Conservation (phyloP, 805 yeast species). For the Tetrapisispora pingtungensis region DNA sequence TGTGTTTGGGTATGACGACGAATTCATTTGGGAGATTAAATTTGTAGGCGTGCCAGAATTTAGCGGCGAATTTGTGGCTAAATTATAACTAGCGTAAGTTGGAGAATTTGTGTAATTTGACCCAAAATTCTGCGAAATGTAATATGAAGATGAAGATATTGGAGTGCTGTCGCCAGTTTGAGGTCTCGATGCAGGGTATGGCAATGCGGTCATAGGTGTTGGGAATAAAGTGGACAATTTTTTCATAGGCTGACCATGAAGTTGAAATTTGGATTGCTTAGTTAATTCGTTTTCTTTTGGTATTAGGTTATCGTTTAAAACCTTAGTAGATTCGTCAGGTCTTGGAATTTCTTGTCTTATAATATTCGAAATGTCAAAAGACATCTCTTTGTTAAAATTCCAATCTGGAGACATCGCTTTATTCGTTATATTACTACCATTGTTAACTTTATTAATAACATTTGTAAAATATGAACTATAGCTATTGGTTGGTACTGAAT, state of each 20-base stretch:
- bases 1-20: neutral
- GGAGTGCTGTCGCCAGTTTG: neutral
- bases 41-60: neutral
- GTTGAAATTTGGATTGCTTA: neutral
- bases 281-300: conserved; percentile 1
- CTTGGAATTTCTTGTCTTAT: conserved; percentile 2
- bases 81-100: neutral
- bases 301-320: neutral
- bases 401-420: neutral
- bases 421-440: neutral
- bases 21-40: neutral
- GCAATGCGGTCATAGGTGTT: neutral
- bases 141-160: neutral
- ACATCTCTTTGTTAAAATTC: neutral
- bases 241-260: neutral
- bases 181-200: neutral
- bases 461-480: conserved; percentile 1
- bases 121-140: neutral
- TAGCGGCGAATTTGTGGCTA: neutral
- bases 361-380: conserved; percentile 1
- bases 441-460: neutral
- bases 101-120: neutral
- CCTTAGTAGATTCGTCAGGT: neutral
- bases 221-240: conserved; percentile 1
- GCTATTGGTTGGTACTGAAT: neutral